Conservation (phyloP, 495 filamentous ascomycete species). For the Podospora pseudocomata region DNA sequence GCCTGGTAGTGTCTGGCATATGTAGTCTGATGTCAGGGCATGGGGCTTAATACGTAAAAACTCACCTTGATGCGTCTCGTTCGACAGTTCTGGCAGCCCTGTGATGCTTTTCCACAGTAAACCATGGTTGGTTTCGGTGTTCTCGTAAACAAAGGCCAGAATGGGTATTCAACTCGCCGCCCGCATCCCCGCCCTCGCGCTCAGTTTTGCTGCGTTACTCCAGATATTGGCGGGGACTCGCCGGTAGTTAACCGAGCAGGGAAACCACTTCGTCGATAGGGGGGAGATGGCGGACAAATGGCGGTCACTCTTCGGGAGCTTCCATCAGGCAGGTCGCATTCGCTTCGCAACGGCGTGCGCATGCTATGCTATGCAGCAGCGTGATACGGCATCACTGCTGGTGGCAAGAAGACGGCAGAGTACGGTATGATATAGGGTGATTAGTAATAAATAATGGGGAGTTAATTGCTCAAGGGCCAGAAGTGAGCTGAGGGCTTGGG, state of each 20-base stretch:
- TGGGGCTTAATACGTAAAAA: background rate
- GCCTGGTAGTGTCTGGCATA: background rate
- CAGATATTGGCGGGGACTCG: constrained; percentile 16
- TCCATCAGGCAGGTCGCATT: constrained; percentile 13
- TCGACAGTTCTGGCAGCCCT: constrained; percentile 63
- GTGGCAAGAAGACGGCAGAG: background rate
- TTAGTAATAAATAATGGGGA: no score
- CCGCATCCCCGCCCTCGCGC: constrained; percentile 14
- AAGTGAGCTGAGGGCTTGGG: background rate
- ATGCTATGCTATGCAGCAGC: constrained; percentile 1
- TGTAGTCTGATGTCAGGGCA: background rate
- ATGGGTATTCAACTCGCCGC: constrained; percentile 22
- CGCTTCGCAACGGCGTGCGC: constrained; percentile 12
- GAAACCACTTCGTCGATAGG: constrained; percentile 30
- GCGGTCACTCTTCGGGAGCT: constrained; percentile 10
- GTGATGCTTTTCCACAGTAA: constrained; percentile 66
- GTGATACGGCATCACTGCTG: background rate
- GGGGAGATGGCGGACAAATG: constrained; percentile 21
- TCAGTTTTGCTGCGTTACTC: constrained; percentile 10
- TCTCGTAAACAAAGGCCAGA: constrained; percentile 3
- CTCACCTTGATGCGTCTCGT: constrained; percentile 60
- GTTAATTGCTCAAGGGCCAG: background rate
- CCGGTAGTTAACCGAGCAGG: constrained; percentile 28
- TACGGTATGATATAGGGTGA: background rate
- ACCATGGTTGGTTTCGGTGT: constrained; percentile 49